These are phyloP conservation scores for Pyrenula aspistea DNA, from an alignment of 495 filamentous ascomycete genomes.

Conservation along the genomic window DNA sequence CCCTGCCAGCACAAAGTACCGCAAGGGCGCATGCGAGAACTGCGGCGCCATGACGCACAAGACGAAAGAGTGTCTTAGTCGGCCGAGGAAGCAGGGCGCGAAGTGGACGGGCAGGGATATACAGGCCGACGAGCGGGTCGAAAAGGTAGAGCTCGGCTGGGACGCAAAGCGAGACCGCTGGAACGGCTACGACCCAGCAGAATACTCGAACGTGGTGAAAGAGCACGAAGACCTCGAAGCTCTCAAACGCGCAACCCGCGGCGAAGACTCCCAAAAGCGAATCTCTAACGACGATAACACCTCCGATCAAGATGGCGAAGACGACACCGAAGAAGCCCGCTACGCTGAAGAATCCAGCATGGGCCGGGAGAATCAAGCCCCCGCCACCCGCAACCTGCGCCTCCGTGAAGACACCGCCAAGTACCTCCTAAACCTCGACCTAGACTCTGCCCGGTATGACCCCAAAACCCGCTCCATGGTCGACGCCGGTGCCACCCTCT, in stretches of 20 bases:
- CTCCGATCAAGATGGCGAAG: constrained; percentile 31
- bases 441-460: constrained; percentile 96
- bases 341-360: constrained; percentile 97
- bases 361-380: constrained; percentile 80
- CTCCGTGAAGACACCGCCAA: constrained; percentile 98
- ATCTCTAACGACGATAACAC: constrained; percentile 17
- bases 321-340: constrained; percentile 54
- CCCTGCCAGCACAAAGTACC: constrained; percentile 85
- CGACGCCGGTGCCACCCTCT: constrained; percentile 48
- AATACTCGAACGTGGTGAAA: constrained; percentile 74
- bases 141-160: constrained; percentile 80
- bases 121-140: constrained; percentile 78
- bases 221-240: constrained; percentile 81
- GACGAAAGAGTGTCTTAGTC: constrained; percentile 81
- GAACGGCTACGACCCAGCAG: constrained; percentile 88
- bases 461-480: constrained; percentile 94
- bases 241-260: constrained; percentile 48
- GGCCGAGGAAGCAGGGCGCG: constrained; percentile 81
- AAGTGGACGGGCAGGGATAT: constrained; percentile 91
- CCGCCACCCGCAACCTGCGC: constrained; percentile 78
- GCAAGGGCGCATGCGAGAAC: constrained; percentile 96
- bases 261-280: constrained; percentile 13
- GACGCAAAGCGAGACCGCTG: constrained; percentile 97
- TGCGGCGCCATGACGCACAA: constrained; percentile 96
- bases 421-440: constrained; percentile 86